A percentile compares a stretch with the other conserved stretches of the same genome.
Conservation (phyloP, 2,329 filamentous ascomycete species). For the Fusarium sp. region DNA sequence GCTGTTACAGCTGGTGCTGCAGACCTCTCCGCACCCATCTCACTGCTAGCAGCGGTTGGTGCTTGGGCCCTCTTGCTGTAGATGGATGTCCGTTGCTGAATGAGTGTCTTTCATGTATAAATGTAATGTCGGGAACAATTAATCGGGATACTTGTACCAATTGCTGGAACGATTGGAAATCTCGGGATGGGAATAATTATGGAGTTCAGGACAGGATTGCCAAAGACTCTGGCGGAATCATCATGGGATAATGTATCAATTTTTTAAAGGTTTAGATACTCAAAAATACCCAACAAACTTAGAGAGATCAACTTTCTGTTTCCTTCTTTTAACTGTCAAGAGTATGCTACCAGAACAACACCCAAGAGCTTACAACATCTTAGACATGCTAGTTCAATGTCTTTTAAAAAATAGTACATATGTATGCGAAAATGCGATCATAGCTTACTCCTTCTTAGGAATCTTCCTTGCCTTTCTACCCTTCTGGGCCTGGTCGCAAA, state of each 20-base stretch:
- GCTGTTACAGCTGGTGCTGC: conserved; percentile 41
- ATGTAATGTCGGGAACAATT: conserved; percentile 28
- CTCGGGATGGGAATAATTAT: conserved; percentile 31
- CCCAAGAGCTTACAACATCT: not conserved
- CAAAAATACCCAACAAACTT: conserved; percentile 23
- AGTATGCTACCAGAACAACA: not conserved
- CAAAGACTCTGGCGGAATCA: not conserved
- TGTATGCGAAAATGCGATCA: not conserved
- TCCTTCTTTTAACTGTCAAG: not conserved
- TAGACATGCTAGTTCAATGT: not conserved
- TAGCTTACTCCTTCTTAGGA: conserved; percentile 19
- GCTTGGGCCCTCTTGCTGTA: conserved; percentile 56
- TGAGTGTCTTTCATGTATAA: conserved; percentile 23
- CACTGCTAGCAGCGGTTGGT: conserved; percentile 57
- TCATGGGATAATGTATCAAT: conserved; percentile 23
- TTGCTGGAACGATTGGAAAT: conserved; percentile 37
- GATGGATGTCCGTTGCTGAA: not conserved
- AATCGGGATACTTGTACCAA: conserved; percentile 38
- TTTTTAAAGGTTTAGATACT: conserved; percentile 15
- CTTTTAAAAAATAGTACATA: not conserved
- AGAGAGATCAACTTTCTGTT: conserved; percentile 13
- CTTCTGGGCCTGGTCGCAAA: conserved; percentile 79
- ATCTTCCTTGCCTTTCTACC: conserved; percentile 62
- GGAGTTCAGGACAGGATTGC: conserved; percentile 18
- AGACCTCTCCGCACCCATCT: conserved; percentile 54